phyloP scores from a whole-genome alignment of 2,329 filamentous ascomycete genomes.

The Pseudocercospora macadamiae region DNA sequence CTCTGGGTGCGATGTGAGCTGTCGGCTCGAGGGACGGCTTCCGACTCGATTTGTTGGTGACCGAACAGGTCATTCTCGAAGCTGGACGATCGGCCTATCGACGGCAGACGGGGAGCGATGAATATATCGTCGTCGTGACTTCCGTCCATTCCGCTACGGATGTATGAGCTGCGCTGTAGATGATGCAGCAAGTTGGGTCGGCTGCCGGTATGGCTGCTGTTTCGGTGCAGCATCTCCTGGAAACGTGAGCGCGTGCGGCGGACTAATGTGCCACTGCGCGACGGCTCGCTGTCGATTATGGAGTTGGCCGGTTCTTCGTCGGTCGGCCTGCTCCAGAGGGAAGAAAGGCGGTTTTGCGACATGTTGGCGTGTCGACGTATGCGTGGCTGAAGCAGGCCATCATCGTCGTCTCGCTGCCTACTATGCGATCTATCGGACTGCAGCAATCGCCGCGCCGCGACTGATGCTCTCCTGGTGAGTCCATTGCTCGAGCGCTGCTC shows the following conservation, averaged over 20 bases:
- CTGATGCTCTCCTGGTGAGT: conserved; percentile 2
- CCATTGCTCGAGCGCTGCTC: conserved; percentile 3
- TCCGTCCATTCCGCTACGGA: conserved; percentile 26
- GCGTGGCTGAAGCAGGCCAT: conserved; percentile 7
- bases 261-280: conserved; percentile 19
- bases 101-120: conserved; percentile 35
- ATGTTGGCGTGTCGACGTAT: conserved; percentile 11
- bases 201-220: conserved; percentile 17
- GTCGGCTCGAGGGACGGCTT: conserved; percentile 29
- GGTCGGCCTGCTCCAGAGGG: conserved; percentile 13
- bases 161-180: conserved; percentile 29
- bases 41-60: conserved; percentile 22
- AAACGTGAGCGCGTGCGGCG: conserved; percentile 31
- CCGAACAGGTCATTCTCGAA: conserved; percentile 42
- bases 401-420: conserved; percentile 9
- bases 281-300: conserved; percentile 6
- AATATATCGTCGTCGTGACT: conserved; percentile 29
- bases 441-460: conserved; percentile 5
- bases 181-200: conserved; percentile 28
- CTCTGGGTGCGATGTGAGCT: conserved; percentile 34
- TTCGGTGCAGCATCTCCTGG: conserved; percentile 26
- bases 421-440: background rate
- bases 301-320: conserved; percentile 11
- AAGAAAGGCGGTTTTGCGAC: conserved; percentile 18
- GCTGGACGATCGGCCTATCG: conserved; percentile 37